Percentiles rank a stretch among this genome's conserved stretches.
Conservation (phyloP, 2,329 filamentous ascomycete genomes). For the Cercospora sp. region DNA sequence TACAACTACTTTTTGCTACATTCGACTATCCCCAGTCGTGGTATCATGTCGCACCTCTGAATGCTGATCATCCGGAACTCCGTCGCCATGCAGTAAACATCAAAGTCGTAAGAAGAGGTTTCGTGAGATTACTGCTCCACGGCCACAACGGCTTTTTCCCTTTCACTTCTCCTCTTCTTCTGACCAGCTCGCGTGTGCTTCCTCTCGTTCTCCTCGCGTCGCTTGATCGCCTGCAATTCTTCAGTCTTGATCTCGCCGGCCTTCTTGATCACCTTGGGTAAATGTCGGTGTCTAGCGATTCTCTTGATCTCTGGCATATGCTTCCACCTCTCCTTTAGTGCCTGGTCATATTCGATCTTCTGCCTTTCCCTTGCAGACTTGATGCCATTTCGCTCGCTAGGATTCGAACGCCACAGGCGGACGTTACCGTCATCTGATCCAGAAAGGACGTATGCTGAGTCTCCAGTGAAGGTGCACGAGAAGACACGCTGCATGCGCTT, state of each 20-base stretch:
- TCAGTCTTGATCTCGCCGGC: slow-evolving; percentile 90
- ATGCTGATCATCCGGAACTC: slow-evolving; percentile 15
- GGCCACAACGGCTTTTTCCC: slow-evolving; percentile 89
- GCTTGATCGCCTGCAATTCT: slow-evolving; percentile 83
- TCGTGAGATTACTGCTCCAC: slow-evolving; percentile 53
- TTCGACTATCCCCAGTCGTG: not conserved
- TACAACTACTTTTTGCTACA: slow-evolving; percentile 1
- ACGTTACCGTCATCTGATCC: slow-evolving; percentile 94
- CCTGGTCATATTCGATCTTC: slow-evolving; percentile 87
- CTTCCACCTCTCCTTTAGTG: slow-evolving; percentile 76
- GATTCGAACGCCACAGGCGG: slow-evolving; percentile 84
- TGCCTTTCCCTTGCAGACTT: slow-evolving; percentile 82
- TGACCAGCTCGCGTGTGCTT: slow-evolving; percentile 85
- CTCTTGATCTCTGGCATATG: slow-evolving; percentile 96
- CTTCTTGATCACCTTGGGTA: slow-evolving; percentile 94
- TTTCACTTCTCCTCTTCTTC: slow-evolving; percentile 70
- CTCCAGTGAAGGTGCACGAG: slow-evolving; percentile 78
- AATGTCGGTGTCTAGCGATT: slow-evolving; percentile 85
- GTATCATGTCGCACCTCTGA: slow-evolving; percentile 11
- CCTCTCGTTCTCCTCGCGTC: slow-evolving; percentile 89
- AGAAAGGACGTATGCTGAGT: slow-evolving; percentile 84
- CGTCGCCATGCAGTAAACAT: slow-evolving; percentile 17
- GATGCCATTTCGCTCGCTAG: slow-evolving; percentile 78
- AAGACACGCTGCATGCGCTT: slow-evolving; percentile 97
- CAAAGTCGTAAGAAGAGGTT: not conserved